phyloP scores from a whole-genome alignment of 1,284 basidiomycete genomes.

The Schizophyllum commune region DNA sequence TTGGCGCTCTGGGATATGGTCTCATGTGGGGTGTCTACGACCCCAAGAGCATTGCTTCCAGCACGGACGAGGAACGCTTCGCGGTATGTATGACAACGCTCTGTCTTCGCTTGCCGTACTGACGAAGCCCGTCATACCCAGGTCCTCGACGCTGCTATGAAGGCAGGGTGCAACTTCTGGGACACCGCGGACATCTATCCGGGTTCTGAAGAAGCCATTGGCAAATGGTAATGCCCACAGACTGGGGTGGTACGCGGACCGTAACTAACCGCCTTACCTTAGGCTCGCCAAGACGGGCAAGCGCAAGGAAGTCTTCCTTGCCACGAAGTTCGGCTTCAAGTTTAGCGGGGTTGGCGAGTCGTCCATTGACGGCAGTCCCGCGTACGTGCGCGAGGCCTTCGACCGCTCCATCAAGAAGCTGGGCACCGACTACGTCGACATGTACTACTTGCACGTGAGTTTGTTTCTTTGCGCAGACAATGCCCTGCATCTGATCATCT shows the following conservation, averaged over 20 bases:
- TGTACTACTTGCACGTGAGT: constrained; percentile 23
- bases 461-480: neutral
- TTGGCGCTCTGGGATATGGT: constrained; percentile 30
- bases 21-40: constrained; percentile 25
- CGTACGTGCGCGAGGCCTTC: constrained; percentile 18
- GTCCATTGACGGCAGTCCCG: constrained; percentile 12
- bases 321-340: constrained; percentile 24
- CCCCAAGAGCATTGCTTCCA: neutral
- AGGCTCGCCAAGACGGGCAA: constrained; percentile 23
- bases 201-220: constrained; percentile 36
- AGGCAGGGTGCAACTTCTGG: constrained; percentile 33
- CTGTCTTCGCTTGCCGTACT: neutral
- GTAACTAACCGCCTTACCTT: no score
- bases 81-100: neutral
- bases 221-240: constrained; percentile 35
- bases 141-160: constrained; percentile 32
- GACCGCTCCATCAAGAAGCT: constrained; percentile 29
- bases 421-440: constrained; percentile 24
- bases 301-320: constrained; percentile 26
- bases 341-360: neutral
- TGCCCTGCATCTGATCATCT: neutral
- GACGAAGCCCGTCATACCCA: constrained; percentile 4
- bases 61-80: constrained; percentile 2
- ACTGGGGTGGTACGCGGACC: no score
- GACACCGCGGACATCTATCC: constrained; percentile 36